Percentiles rank a stretch among this genome's conserved stretches.
Evolutionary conservation across 306 rosid species (phyloP).

Genomic region (Macrotyloma uniflorum): DNA sequence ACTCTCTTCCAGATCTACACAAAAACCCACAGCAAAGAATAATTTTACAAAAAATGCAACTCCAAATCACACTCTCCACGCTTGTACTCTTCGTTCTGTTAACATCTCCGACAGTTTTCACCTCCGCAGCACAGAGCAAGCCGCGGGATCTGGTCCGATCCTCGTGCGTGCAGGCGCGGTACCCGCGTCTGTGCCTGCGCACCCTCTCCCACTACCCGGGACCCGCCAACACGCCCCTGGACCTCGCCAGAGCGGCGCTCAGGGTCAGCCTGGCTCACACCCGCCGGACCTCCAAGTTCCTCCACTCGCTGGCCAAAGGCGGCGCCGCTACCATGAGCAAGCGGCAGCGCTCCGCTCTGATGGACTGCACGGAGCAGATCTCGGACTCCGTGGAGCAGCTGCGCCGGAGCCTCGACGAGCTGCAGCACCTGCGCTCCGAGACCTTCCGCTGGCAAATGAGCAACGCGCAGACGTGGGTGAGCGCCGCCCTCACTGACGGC

Average conservation of each 20-base stretch:
- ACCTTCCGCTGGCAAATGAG: constrained; percentile 73
- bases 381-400: constrained; percentile 70
- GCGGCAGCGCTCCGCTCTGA: constrained; percentile 52
- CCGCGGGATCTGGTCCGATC: constrained; percentile 65
- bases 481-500: constrained; percentile 80
- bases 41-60: not conserved
- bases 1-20: constrained; percentile 4
- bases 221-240: constrained; percentile 55
- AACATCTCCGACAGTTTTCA: constrained; percentile 17
- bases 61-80: not conserved
- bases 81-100: constrained; percentile 16
- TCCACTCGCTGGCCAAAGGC: not conserved
- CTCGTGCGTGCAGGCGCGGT: constrained; percentile 69
- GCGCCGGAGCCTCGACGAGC: constrained; percentile 51
- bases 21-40: not conserved
- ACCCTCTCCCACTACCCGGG: constrained; percentile 65
- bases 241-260: constrained; percentile 65
- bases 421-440: constrained; percentile 56
- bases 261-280: constrained; percentile 62
- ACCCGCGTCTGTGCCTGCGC: constrained; percentile 66
- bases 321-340: not conserved
- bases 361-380: constrained; percentile 74
- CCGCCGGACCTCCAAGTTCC: constrained; percentile 38
- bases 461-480: constrained; percentile 82
- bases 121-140: not conserved